These are phyloP conservation scores for Geosiphon pyriformis DNA, from an alignment of 192 early-diverging fungal genomes.

Conservation along the genomic window DNA sequence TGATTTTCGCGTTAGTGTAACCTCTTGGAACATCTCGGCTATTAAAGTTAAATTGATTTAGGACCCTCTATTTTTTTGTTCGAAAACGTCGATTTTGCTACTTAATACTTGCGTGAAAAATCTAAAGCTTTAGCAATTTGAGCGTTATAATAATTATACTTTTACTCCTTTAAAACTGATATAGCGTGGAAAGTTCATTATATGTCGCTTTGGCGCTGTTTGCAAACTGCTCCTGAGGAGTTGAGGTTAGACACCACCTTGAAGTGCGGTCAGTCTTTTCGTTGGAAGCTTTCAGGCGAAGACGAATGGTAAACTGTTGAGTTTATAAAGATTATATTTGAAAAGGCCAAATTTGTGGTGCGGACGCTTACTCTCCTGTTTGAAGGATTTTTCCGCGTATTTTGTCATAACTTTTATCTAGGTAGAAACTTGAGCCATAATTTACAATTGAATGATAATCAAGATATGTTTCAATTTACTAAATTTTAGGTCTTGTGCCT, in stretches of 20 bases:
- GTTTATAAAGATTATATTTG: conserved; percentile 26
- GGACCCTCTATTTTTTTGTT: too few species aligned
- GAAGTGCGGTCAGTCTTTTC: conserved; percentile 85
- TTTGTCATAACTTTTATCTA: background rate
- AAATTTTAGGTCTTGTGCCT: conserved; percentile 39
- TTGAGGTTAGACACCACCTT: conserved; percentile 77
- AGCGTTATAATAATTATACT: too few species aligned
- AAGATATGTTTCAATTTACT: background rate
- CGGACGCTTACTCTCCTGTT: too few species aligned
- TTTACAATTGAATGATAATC: background rate
- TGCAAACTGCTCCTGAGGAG: conserved; percentile 35
- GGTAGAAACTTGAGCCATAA: background rate
- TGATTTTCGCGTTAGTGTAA: too few species aligned
- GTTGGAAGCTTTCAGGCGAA: conserved; percentile 68
- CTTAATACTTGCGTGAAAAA: too few species aligned
- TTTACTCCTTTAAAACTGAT: too few species aligned
- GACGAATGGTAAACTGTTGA: conserved; percentile 53
- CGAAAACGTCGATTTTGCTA: too few species aligned
- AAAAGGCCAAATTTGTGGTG: conserved; percentile 26
- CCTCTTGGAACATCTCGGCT: too few species aligned
- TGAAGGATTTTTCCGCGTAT: conserved; percentile 18
- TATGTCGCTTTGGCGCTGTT: conserved; percentile 20
- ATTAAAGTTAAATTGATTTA: too few species aligned
- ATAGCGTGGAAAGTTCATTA: too few species aligned
- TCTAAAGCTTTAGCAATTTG: too few species aligned